phyloP scores from a whole-genome alignment of 1,284 basidiomycete genomes.

The Puccinia coronata region DNA sequence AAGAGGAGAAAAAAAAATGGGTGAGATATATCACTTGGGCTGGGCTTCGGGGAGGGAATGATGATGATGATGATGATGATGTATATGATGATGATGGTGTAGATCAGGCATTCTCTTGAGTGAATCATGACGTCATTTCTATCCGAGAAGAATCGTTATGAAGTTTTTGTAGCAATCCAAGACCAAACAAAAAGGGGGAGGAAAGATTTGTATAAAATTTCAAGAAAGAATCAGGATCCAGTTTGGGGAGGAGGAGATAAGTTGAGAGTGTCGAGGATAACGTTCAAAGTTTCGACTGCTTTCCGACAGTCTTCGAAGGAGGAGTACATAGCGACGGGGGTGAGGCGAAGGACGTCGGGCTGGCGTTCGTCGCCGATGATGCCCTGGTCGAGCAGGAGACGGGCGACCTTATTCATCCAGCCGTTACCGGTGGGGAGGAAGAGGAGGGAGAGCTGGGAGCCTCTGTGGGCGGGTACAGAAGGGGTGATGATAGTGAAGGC shows the following conservation, averaged over 20 bases:
- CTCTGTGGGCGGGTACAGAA: constrained; percentile 65
- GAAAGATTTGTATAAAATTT: no score
- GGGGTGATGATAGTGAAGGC: constrained; percentile 89
- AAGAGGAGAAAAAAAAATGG: no score
- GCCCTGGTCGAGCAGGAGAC: constrained; percentile 68
- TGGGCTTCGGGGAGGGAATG: no score
- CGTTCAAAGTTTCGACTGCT: constrained; percentile 68
- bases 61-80: no score
- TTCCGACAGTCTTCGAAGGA: constrained; percentile 73
- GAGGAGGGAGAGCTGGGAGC: constrained; percentile 80
- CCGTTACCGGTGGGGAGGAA: constrained; percentile 68
- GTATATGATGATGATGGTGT: no score
- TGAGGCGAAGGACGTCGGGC: constrained; percentile 84
- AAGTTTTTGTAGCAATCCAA: no score
- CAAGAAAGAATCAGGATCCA: no score
- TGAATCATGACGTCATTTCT: no score
- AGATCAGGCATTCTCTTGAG: no score
- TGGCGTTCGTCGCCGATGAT: constrained; percentile 85
- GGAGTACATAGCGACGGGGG: constrained; percentile 82
- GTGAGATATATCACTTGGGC: no score
- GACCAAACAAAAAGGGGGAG: no score
- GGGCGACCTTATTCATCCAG: constrained; percentile 72
- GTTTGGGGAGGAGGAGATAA: not conserved
- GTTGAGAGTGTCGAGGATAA: constrained; percentile 54
- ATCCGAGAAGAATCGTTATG: no score